These are phyloP conservation scores for Rubroshorea leprosula DNA, from an alignment of 345 rosid genomes.

Conservation along the genomic window DNA sequence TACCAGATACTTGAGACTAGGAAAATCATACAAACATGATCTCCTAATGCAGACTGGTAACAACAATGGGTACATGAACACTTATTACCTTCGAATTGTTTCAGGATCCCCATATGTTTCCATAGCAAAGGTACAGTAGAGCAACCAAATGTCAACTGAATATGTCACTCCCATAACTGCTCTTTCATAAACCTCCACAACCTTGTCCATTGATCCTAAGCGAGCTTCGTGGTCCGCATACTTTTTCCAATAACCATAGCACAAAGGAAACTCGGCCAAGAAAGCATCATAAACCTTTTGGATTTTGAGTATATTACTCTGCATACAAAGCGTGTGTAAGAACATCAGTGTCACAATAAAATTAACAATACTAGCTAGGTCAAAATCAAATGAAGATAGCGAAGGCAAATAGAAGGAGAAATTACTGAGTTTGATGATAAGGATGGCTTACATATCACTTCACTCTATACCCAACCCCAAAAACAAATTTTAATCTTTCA, in stretches of 20 bases:
- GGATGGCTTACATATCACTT: neutral
- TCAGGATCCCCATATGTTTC: constrained; percentile 92
- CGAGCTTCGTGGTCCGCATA: constrained; percentile 96
- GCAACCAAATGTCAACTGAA: constrained; percentile 98
- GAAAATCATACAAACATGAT: constrained; percentile 26
- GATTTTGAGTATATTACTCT: constrained; percentile 82
- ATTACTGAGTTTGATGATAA: too few relatives aligned
- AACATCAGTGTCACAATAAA: constrained; percentile 17
- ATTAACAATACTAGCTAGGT: neutral
- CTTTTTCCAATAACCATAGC: constrained; percentile 99
- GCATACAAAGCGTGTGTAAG: constrained; percentile 20
- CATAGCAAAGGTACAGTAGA: constrained; percentile 75
- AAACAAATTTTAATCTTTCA: neutral
- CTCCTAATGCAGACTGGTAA: constrained; percentile 27
- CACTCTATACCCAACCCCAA: neutral
- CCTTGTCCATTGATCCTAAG: constrained; percentile 82
- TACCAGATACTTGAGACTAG: constrained; percentile 29
- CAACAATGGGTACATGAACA: constrained; percentile 14
- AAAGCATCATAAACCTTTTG: constrained; percentile 82
- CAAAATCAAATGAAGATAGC: neutral
- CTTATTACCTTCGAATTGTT: constrained; percentile 77
- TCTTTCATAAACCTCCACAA: constrained; percentile 90
- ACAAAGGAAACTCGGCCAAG: constrained; percentile 87
- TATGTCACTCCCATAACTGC: constrained; percentile 91
- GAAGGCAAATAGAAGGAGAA: neutral